Base-by-base conservation (phyloP, 257 asterid species). In the Oldenlandia corymbosa region DNA sequence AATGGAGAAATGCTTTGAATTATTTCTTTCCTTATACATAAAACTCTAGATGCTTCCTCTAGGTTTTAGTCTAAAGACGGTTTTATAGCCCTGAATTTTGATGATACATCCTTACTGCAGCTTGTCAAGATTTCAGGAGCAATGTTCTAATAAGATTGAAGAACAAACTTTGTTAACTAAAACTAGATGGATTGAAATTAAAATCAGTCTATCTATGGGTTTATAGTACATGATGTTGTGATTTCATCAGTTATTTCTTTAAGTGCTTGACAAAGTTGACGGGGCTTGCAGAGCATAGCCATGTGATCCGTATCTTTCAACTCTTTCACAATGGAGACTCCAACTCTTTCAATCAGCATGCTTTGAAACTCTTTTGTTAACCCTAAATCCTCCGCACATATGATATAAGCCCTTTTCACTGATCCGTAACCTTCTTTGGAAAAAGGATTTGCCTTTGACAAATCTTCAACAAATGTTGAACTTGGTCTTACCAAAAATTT, bases 111-210 rank as follows among this genome's bases (percentile, higher is more conserved):
- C 72, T 50, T 64, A 47, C 74, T 80, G 76, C 94, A 87, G 95
- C 43, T 76, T 90, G 83, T 67, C 36, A 70, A 80, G 74, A 75
- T 90, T 90, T 66, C 70, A 83, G 85, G 94, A 85, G 78, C 88
- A 83, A 62, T 85, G 82, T 71, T 26, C 26, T 26, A 30, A 46
- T 76, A 71, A 65, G 54, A 74, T 50, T 62, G 59, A 42, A 10
- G 26, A 54, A 10, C 51, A 48, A 46, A 23, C 17, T 56, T 1
- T 21, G n/a, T 67, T 32, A n/a, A n/a, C n/a, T n/a, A n/a, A n/a
- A n/a, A n/a, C n/a, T n/a, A n/a, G n/a, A n/a, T n/a, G n/a, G n/a
- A n/a, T n/a, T n/a, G n/a, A n/a, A n/a, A n/a, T n/a, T n/a, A n/a
- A n/a, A n/a, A n/a, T n/a, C n/a, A n/a, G n/a, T n/a, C n/a, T n/a